Conservation (phyloP, 768 basidiomycete species). For the Strobilomyces confusus region DNA sequence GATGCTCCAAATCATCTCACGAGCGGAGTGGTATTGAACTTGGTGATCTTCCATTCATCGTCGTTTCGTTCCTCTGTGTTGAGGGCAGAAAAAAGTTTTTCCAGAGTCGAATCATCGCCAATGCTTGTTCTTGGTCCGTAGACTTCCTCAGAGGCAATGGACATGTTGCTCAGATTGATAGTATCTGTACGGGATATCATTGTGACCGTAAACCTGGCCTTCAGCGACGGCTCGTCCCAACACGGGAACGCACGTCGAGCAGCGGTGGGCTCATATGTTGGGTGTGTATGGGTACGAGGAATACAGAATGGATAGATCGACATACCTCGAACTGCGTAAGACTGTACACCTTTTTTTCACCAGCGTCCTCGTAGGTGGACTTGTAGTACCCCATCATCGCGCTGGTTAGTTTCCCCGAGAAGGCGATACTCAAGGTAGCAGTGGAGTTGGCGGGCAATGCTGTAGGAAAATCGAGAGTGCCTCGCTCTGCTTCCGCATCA, state of each 20-base stretch:
- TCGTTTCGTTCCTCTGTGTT: constrained; percentile 31
- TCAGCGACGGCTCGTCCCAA: constrained; percentile 92
- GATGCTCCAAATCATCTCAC: constrained; percentile 28
- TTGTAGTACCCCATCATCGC: constrained; percentile 85
- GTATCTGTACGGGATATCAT: constrained; percentile 77
- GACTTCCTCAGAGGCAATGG: constrained; percentile 57
- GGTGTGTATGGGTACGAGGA: background rate
- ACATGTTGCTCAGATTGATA: constrained; percentile 85
- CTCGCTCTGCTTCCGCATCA: constrained; percentile 63
- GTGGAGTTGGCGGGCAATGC: constrained; percentile 64
- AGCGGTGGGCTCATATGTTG: constrained; percentile 61
- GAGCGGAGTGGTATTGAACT: constrained; percentile 75
- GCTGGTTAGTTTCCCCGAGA: constrained; percentile 62
- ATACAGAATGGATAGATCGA: constrained; percentile 1
- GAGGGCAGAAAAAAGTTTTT: constrained; percentile 41
- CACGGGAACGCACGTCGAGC: constrained; percentile 82
- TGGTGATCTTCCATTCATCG: constrained; percentile 73
- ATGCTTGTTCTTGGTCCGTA: constrained; percentile 35
- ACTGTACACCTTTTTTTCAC: constrained; percentile 62
- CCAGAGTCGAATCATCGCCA: constrained; percentile 30
- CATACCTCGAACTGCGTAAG: constrained; percentile 86
- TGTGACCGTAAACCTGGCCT: constrained; percentile 75
- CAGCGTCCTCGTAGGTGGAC: constrained; percentile 58
- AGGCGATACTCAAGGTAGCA: constrained; percentile 66
- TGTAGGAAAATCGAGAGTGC: constrained; percentile 54